phyloP scores from a whole-genome alignment of 345 rosid genomes.

The Dipteronia sinensis region DNA sequence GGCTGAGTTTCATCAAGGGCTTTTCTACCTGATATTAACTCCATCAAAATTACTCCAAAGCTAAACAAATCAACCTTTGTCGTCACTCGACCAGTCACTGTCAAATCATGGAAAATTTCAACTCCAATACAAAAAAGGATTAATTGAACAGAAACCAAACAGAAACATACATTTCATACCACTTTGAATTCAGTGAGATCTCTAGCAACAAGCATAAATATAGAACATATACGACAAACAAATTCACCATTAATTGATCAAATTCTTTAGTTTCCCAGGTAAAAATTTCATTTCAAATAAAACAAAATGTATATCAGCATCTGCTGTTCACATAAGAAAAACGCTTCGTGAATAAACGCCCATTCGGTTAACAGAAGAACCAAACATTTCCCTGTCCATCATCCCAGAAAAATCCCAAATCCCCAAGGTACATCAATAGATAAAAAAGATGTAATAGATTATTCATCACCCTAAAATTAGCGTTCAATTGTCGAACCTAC shows the following conservation, averaged over 20 bases:
- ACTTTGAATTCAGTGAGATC: background rate
- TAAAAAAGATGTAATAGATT: background rate
- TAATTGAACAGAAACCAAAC: background rate
- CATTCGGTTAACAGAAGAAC: background rate
- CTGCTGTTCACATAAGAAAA: background rate
- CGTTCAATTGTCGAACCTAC: background rate
- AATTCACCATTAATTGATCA: background rate
- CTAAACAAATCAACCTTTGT: conserved; percentile 46
- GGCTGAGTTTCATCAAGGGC: conserved; percentile 43
- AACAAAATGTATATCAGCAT: background rate
- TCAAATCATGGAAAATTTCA: conserved; percentile 10
- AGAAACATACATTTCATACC: background rate
- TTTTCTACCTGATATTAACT: conserved; percentile 43
- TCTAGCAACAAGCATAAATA: background rate
- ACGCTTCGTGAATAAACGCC: background rate
- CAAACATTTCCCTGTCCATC: background rate
- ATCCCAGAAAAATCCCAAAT: background rate
- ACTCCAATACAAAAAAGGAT: background rate
- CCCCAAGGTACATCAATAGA: background rate
- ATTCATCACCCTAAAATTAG: background rate
- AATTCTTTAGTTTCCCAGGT: background rate
- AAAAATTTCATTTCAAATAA: too few species aligned
- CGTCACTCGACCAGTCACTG: conserved; percentile 31
- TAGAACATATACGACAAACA: background rate
- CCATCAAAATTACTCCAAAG: conserved; percentile 51